Evolutionary conservation across 495 filamentous ascomycete species (phyloP), one percentile per base, ranked within the genome.

Genomic region (Collariella sp.): DNA sequence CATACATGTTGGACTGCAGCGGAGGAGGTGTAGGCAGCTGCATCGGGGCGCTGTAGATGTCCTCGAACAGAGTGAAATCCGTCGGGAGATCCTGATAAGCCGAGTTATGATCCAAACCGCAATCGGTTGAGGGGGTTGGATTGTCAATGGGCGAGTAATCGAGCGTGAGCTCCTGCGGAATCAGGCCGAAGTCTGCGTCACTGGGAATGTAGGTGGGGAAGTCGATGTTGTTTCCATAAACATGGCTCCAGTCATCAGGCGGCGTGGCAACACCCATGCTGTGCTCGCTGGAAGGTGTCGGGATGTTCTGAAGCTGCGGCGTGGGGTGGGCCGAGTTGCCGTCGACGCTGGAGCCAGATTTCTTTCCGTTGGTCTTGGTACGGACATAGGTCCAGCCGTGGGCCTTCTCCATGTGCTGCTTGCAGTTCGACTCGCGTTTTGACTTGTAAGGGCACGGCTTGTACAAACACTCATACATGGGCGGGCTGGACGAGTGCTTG

Each of bases 321-420:
- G 80, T 82, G 18, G 73, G 73, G 4, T 81, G 77, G n/a, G 46
- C 46, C n/a, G 62, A 63, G 48, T 58, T 58, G 38, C 53, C 55
- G 6, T 47, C 46, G 16, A 63, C 59, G 65, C 73, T 76, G 19
- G 58, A 56, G 20, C 58, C 53, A 19, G 54, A 45, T 66, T 77
- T 80, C 61, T 85, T 82, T 60, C 69, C 69, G 52, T 95, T 96
- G 71, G 85, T 89, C 79, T 96, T 96, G 46, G 88, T 89, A 35
- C 93, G 86, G 57, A 87, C 81, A 58, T 98, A 98, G 4, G 76
- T 75, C 83, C 89, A 97, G 40, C 83, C 83, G 62, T 98, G 93
- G 0, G 89, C 84, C 68, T 97, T 98, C 74, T 98, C 93, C 93
- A 98, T 98, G 70, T 98, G 93, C 70, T 98, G 93, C 70, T 97